Evolutionary conservation across 306 rosid species (phyloP), one percentile per base, ranked within the genome.

Genomic region (Vigna hirtella): DNA sequence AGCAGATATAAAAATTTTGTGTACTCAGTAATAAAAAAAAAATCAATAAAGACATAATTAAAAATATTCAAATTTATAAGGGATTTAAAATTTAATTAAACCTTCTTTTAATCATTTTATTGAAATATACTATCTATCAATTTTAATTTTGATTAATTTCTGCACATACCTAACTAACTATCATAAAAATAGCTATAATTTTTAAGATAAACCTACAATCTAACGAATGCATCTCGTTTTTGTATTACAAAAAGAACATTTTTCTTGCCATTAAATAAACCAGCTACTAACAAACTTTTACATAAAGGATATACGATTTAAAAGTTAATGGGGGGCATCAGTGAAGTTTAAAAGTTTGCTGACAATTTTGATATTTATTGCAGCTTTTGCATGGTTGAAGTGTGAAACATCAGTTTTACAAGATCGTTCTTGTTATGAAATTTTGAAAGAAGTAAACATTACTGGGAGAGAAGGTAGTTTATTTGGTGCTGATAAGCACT

Each of bases 361-460:
- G 18, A 72, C 20, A 72, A 36, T 5, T 72, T 36, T 17, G 18
- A 1, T 18, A 17, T 72, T 72, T 52, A 28, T n/a, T 55, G 32
- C 79, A 89, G 92, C 88, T 66, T 86, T 70, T 80, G 92, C 86
- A 3, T 89, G 90, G 92, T 4, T 84, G 77, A 86, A 75, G 76
- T 86, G 92, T 47, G 87, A 82, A 73, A 78, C 66, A 38, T 77
- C 76, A 30, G 76, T 62, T 51, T 5, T n/a, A 10, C 83, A 84
- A 74, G 87, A 80, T 4, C 20, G 16, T 18, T 77, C 81, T 49
- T 89, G 92, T 57, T 48, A 53, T 28, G 24, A 56, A 63, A 81
- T 86, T 30, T 73, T 89, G 10, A 22, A 56, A 72, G 74, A 69
- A 51, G 59, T 36, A 28, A 82, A 82, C 20, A 34, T 88, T 17